These are phyloP conservation scores for Aaosphaeria pasadenensis DNA, from an alignment of 2,329 filamentous ascomycete genomes.

Conservation along the genomic window DNA sequence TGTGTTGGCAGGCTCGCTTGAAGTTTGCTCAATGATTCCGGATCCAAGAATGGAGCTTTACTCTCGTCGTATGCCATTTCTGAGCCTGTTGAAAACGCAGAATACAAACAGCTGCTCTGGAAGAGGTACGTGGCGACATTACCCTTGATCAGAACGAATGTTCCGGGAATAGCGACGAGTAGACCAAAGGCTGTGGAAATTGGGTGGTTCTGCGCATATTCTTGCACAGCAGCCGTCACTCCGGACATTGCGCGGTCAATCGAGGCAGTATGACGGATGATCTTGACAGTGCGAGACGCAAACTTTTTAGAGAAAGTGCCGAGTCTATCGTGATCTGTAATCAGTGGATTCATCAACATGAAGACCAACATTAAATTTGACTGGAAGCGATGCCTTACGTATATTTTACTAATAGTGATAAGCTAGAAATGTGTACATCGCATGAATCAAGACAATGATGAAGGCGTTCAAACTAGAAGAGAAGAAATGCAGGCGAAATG, in stretches of 20 bases:
- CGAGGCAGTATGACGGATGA: background rate
- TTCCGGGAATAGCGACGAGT: slow-evolving; percentile 16
- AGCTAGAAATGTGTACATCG: slow-evolving; percentile 11
- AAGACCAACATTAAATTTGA: too few species aligned
- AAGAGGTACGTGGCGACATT: too few species aligned
- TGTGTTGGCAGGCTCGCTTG: too few species aligned
- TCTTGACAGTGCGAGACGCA: background rate
- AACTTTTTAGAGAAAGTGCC: background rate
- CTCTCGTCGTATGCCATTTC: too few species aligned
- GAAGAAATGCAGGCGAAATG: slow-evolving; percentile 2
- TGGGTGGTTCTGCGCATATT: slow-evolving; percentile 20
- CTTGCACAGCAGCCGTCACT: slow-evolving; percentile 14
- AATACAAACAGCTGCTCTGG: too few species aligned
- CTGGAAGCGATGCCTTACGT: too few species aligned
- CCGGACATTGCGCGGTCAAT: slow-evolving; percentile 12
- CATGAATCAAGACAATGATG: slow-evolving; percentile 4
- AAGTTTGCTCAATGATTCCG: too few species aligned
- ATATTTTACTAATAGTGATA: slow-evolving; percentile 17
- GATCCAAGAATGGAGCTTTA: too few species aligned
- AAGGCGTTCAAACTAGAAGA: background rate
- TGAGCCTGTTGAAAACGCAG: too few species aligned
- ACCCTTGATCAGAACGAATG: slow-evolving; percentile 3
- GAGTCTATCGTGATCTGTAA: too few species aligned
- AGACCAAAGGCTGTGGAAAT: slow-evolving; percentile 15
- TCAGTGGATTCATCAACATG: too few species aligned